Evolutionary conservation across 768 basidiomycete genomes (phyloP), one percentile per base, ranked within the genome.

Genomic region (Leucocoprinus leucothites): DNA sequence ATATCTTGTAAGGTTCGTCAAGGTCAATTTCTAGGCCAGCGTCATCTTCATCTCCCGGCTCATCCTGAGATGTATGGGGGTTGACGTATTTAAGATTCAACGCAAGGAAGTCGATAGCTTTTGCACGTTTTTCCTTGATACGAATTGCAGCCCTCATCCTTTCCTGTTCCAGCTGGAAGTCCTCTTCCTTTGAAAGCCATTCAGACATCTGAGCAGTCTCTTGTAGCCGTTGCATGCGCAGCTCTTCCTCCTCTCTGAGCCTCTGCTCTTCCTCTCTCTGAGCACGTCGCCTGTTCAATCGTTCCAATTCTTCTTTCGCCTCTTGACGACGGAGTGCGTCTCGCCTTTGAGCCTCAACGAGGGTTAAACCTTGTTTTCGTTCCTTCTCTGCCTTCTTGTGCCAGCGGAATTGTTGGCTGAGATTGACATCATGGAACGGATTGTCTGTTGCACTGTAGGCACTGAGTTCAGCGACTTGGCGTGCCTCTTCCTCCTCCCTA

Each of bases 371-470:
- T 57, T 84, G 74, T 72, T 96, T 98, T 64, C 84, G 82, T 68
- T 99, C 97, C 75, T 94, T 93, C 69, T 99, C 97, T 24, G 85
- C 82, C 76, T 99, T 99, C 79, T 99, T 99, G 74, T 94, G 91
- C 97, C 97, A 99, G 56, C 90, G 86, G 71, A 99, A 99, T 68
- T 95, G 93, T 66, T 98, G 92, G 19, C 87, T 89, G 28, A 98
- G 86, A 69, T 98, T 98, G 58, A 92, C 87, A 63, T 98, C 97
- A 71, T 97, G 93, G 76, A 98, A 99, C 0, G 97, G 97, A 65
- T 98, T 99, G 77, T 98, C 95, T 11, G 87, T 86, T 45, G 94
- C 91, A 61, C 93, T 94, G 76, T 98, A 98, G 60, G 97, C 89
- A 61, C 94, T 95, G 41, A 98, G 81, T 70, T 98, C 96, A 9